Conservation (phyloP, 2,329 filamentous ascomycete genomes). For the Fusarium secorum region DNA sequence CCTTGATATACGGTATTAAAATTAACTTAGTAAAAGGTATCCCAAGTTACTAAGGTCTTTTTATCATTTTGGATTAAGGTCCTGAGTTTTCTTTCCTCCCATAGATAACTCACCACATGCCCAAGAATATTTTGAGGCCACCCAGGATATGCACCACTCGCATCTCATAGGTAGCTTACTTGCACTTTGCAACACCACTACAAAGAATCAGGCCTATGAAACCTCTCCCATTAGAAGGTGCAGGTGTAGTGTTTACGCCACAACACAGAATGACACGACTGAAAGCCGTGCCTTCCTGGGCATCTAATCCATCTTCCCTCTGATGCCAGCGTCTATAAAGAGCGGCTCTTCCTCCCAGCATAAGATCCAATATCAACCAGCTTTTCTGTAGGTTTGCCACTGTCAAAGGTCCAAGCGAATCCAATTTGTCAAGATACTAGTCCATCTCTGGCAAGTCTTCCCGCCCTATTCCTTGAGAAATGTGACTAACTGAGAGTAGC, state of each 20-base stretch:
- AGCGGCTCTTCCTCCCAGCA: background rate
- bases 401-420: background rate
- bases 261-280: background rate
- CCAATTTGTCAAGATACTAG: background rate
- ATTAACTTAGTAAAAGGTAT: too few relatives aligned
- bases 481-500: background rate
- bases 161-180: background rate
- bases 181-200: background rate
- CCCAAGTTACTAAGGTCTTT: too few relatives aligned
- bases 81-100: too few relatives aligned
- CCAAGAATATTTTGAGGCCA: background rate
- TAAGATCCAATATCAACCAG: background rate
- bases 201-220: rapidly evolving
- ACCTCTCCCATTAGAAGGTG: rapidly evolving
- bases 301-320: background rate
- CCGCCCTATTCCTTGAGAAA: too few relatives aligned
- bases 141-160: rapidly evolving
- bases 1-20: rapidly evolving
- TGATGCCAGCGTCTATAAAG: background rate
- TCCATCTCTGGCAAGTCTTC: background rate
- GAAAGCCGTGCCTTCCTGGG: too few relatives aligned
- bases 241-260: rapidly evolving
- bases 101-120: rapidly evolving
- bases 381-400: background rate
- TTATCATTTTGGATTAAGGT: too few relatives aligned